Evolutionary conservation across 164 flowering plant species (phyloP).

Genomic region (Tinospora cordifolia): DNA sequence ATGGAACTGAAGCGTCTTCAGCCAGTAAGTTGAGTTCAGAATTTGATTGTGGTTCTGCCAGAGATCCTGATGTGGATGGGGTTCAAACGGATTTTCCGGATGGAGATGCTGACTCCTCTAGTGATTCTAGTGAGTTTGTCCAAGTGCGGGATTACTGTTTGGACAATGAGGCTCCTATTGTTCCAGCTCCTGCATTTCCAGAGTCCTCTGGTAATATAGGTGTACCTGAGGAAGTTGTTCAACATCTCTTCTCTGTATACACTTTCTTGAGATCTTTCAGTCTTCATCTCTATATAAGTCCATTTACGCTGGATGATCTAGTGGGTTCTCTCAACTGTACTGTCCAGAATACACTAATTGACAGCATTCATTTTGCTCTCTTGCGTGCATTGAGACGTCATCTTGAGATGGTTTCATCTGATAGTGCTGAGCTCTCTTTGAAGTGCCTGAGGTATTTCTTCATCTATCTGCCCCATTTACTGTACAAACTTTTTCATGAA

Average conservation of each 20-base stretch:
- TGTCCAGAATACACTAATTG: constrained; percentile 59
- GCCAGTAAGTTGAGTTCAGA: constrained; percentile 26
- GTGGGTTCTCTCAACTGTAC: constrained; percentile 71
- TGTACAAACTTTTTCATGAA: background rate
- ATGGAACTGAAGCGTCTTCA: constrained; percentile 20
- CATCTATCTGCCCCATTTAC: background rate
- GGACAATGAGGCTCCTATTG: constrained; percentile 25
- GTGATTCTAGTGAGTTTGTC: constrained; percentile 47
- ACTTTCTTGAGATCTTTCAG: constrained; percentile 79
- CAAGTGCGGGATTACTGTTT: constrained; percentile 18
- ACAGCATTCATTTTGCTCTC: constrained; percentile 69
- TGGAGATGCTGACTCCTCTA: constrained; percentile 39
- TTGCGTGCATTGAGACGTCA: constrained; percentile 58
- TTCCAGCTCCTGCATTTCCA: constrained; percentile 57
- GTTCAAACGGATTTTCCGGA: constrained; percentile 9
- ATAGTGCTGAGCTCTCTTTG: constrained; percentile 58
- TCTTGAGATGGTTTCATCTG: constrained; percentile 50
- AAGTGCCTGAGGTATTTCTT: constrained; percentile 73
- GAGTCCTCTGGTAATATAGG: constrained; percentile 73
- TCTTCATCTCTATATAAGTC: constrained; percentile 53
- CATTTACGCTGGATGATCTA: constrained; percentile 82
- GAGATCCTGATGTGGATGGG: constrained; percentile 21
- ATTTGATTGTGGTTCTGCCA: constrained; percentile 13
- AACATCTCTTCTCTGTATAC: constrained; percentile 73
- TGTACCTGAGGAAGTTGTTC: constrained; percentile 66